Percentiles rank a stretch among this genome's conserved stretches.
phyloP scores from a whole-genome alignment of 345 rosid species.

The Citrus glauca region DNA sequence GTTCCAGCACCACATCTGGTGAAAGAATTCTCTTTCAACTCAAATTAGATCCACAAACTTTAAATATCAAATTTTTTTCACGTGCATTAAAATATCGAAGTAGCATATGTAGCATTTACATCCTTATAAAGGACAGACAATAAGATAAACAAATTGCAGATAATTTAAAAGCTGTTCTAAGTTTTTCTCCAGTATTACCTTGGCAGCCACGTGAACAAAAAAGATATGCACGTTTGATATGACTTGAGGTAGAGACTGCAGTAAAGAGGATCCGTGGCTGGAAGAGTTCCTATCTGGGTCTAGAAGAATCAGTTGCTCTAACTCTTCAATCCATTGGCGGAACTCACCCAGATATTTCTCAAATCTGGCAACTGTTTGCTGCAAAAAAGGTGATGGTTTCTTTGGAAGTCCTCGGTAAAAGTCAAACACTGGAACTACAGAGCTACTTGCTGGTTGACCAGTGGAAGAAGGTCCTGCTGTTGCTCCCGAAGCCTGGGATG shows the following conservation, averaged over 20 bases:
- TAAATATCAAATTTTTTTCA: background rate
- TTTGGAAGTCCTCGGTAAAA: conserved; percentile 88
- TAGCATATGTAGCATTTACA: background rate
- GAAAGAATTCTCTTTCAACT: background rate
- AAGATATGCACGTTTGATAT: conserved; percentile 87
- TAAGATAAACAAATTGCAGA: conserved; percentile 2
- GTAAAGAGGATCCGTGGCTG: conserved; percentile 46
- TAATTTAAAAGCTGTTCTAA: background rate
- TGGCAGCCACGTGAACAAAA: conserved; percentile 95
- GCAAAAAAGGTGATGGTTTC: conserved; percentile 84
- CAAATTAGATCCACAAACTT: background rate
- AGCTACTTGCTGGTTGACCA: conserved; percentile 46
- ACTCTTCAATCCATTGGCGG: conserved; percentile 87
- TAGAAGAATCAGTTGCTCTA: conserved; percentile 79
- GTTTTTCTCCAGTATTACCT: conserved; percentile 45
- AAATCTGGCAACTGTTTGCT: conserved; percentile 76
- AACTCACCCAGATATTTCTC: conserved; percentile 84
- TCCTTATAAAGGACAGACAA: background rate
- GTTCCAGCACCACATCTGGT: background rate
- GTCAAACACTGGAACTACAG: conserved; percentile 58
- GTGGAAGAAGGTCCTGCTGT: conserved; percentile 44
- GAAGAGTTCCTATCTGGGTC: conserved; percentile 63
- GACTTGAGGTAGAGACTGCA: conserved; percentile 87
- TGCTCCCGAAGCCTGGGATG: conserved; percentile 64
- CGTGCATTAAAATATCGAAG: background rate